Base-by-base conservation (phyloP, 148 eudicot species). In the Cornus florida region DNA sequence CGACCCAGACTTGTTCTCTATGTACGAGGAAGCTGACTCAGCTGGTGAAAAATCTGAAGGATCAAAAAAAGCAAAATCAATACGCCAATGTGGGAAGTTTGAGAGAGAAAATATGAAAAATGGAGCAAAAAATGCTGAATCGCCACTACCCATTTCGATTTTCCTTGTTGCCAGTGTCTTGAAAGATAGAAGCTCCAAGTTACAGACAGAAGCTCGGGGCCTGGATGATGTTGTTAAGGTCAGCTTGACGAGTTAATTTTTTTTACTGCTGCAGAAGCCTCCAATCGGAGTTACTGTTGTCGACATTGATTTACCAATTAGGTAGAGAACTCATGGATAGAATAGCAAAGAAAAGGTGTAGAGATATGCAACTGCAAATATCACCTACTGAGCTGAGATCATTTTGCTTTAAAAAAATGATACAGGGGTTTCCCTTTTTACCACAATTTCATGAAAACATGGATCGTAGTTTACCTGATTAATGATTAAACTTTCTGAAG, bases 191-290 rank as follows among this genome's bases (percentile, higher is more conserved):
- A 88, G 99, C 82, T 68, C 95, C 1, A 89, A 88, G 81, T 83
- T 96, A 78, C 88, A 90, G 19, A 90, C 93, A 24, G 94, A 93
- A 89, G 99, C 99, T 80, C 91, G 97, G 66, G 99, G 99, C 64
- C 86, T 95, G 13, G 99, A 95, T 81, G 99, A 95, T 78, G 99
- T 95, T 77, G 97, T 95, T 78, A 93, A 93, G 99, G 99, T 95
- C 35, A 68, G 89, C 69, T 75, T 72, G 31, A 19, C 19, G 20
- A 46, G 2, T 38, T 9, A 5, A 10, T n/a, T 4, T 22, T 3
- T 43, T 67, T 62, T 24, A 3, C 13, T 38, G 19, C 56, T 22
- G 23, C 38, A 12, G 7, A 11, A 75, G 2, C 39, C 67, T 23
- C 32, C 48, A 60, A 75, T 64, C 1, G 11, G 19, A n/a, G 31